phyloP scores from a whole-genome alignment of 2,329 filamentous ascomycete species.

The Akanthomyces uredinophilus region DNA sequence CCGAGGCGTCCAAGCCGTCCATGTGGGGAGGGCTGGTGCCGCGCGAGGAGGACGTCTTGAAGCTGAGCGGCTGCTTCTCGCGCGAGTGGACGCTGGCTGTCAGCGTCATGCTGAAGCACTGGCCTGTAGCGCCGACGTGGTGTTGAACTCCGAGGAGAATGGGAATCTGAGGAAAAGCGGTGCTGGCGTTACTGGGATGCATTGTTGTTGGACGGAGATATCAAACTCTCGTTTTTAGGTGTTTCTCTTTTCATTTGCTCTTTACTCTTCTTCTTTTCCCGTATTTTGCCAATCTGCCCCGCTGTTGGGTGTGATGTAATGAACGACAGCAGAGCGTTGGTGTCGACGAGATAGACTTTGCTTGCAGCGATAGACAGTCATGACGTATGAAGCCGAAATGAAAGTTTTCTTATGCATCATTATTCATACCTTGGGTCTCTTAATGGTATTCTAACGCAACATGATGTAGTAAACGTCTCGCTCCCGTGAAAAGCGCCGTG shows the following conservation, averaged over 20 bases:
- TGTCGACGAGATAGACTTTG: not conserved
- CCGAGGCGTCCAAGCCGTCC: constrained; percentile 55
- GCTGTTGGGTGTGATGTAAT: no score
- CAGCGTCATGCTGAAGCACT: constrained; percentile 62
- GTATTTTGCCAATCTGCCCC: no score
- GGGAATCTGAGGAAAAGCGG: not conserved
- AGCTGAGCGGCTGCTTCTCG: constrained; percentile 58
- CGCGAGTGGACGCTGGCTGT: constrained; percentile 64
- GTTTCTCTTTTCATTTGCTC: no score
- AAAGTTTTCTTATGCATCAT: not conserved
- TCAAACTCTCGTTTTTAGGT: no score
- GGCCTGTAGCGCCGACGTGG: constrained; percentile 56
- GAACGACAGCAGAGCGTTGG: not conserved
- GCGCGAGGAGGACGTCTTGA: constrained; percentile 47
- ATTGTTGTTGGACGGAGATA: no score
- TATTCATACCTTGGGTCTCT: not conserved
- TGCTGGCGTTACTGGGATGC: not conserved
- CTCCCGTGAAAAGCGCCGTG: not conserved
- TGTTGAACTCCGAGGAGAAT: constrained; percentile 30
- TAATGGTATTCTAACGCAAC: not conserved
- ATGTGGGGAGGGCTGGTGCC: constrained; percentile 66
- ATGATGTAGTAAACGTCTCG: not conserved
- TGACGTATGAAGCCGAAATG: not conserved
- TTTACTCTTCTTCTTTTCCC: no score
- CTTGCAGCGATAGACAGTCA: not conserved